A percentile compares a stretch with the other conserved stretches of the same genome.
Conservation (phyloP, 495 filamentous ascomycete species). For the Penicillium maclennaniae region DNA sequence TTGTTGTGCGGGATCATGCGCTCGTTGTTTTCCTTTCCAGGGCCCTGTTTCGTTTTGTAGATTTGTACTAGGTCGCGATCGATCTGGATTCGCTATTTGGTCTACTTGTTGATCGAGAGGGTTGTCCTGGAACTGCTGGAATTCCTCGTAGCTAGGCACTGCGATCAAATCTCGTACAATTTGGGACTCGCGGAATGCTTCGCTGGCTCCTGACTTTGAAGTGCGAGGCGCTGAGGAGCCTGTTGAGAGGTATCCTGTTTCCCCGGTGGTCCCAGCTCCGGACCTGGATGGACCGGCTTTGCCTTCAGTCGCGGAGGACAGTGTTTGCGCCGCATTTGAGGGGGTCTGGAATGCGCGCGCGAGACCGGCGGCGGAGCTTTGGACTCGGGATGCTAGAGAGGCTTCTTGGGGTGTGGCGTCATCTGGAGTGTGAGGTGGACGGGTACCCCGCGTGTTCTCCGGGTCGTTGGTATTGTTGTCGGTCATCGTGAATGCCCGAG, state of each 20-base stretch:
- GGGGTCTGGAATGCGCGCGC: constrained; percentile 29
- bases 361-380: constrained; percentile 35
- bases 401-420: not conserved
- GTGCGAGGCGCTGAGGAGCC: not conserved
- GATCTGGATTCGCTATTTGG: not conserved
- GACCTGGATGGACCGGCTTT: constrained; percentile 14
- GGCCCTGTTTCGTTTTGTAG: constrained; percentile 16
- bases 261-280: not conserved
- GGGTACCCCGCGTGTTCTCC: constrained; percentile 27
- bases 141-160: constrained; percentile 28
- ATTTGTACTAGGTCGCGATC: not conserved
- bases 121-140: constrained; percentile 18
- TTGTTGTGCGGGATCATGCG: constrained; percentile 12
- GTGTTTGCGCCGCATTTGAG: constrained; percentile 19
- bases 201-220: constrained; percentile 1
- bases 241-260: not conserved
- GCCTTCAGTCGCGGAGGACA: constrained; percentile 21
- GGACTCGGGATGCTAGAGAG: constrained; percentile 36
- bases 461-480: constrained; percentile 3
- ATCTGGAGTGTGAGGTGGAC: constrained; percentile 3
- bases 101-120: not conserved
- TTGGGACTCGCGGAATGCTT: constrained; percentile 15
- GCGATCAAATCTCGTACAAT: constrained; percentile 7
- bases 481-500: not conserved
- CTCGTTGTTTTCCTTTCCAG: constrained; percentile 29